phyloP scores from a whole-genome alignment of 23 red algal species.

The Pyropia yezoensis region DNA sequence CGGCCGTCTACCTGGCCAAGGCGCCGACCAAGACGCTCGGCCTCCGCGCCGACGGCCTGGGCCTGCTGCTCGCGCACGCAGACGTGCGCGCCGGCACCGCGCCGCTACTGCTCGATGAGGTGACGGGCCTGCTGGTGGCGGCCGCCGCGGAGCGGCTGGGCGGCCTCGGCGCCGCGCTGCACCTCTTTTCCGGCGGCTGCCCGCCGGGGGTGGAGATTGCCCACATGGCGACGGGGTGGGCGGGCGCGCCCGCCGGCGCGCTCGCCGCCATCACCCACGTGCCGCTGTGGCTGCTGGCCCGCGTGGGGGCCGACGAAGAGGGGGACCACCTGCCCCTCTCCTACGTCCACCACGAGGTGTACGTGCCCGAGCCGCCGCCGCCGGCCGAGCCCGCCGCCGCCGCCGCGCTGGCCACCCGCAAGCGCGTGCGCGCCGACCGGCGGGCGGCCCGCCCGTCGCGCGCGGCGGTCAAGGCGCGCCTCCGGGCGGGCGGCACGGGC shows the following conservation, averaged over 20 bases:
- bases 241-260: conserved; percentile 2
- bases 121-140: conserved; percentile 30
- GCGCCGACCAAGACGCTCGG: conserved; percentile 40
- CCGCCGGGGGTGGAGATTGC: conserved; percentile 45
- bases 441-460: conserved; percentile 34
- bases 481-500: conserved; percentile 16
- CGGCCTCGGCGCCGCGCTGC: conserved; percentile 23
- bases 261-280: conserved; percentile 29
- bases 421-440: conserved; percentile 11
- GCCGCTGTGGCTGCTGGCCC: conserved; percentile 26
- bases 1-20: conserved; percentile 36
- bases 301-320: conserved; percentile 7
- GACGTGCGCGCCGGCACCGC: conserved; percentile 33
- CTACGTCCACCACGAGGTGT: conserved; percentile 12
- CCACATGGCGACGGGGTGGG: conserved; percentile 14
- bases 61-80: conserved; percentile 39
- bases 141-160: conserved; percentile 39
- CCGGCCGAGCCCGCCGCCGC: neutral
- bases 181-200: conserved; percentile 26
- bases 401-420: neutral
- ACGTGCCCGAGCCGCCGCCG: neutral
- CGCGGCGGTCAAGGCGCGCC: conserved; percentile 24
- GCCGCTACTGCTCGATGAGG: conserved; percentile 42
- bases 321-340: conserved; percentile 28
- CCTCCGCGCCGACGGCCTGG: conserved; percentile 31